Evolutionary conservation across 2,329 filamentous ascomycete genomes (phyloP).

Genomic region (Calonectria fujianensis): DNA sequence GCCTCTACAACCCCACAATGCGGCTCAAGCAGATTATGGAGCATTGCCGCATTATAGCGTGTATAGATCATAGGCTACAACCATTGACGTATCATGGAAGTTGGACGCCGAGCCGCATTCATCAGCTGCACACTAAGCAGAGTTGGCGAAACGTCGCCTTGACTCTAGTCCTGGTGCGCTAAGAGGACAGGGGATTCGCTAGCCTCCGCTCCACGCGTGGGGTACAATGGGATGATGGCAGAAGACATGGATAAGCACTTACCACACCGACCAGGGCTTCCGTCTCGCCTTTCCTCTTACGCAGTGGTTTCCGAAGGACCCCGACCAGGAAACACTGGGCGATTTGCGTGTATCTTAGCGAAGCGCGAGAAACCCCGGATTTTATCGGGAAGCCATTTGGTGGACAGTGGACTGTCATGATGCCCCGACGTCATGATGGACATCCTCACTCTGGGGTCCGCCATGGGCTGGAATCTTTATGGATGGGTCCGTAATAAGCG

Average conservation of each 20-base stretch:
- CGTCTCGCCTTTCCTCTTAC: neutral
- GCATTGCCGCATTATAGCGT: neutral
- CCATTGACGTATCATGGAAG: neutral
- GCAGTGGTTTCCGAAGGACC: neutral
- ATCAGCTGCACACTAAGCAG: neutral
- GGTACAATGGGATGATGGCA: neutral
- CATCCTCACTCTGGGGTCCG: neutral
- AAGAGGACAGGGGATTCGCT: constrained; percentile 5
- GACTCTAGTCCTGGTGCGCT: neutral
- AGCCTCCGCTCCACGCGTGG: neutral
- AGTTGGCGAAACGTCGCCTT: neutral
- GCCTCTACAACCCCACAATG: neutral
- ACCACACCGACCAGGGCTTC: neutral
- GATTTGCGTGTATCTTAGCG: constrained; percentile 26
- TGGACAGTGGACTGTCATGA: neutral
- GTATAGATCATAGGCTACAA: neutral
- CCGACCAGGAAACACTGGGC: no score
- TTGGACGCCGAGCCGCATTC: neutral
- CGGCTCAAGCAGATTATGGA: constrained; percentile 4
- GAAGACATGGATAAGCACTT: constrained; percentile 16
- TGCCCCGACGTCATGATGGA: no score
- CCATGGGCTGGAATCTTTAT: no score
- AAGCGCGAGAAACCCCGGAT: neutral
- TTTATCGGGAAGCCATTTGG: neutral
- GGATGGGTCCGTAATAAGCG: neutral